Evolutionary conservation across 306 rosid species (phyloP).

Genomic region (Vigna mungo): DNA sequence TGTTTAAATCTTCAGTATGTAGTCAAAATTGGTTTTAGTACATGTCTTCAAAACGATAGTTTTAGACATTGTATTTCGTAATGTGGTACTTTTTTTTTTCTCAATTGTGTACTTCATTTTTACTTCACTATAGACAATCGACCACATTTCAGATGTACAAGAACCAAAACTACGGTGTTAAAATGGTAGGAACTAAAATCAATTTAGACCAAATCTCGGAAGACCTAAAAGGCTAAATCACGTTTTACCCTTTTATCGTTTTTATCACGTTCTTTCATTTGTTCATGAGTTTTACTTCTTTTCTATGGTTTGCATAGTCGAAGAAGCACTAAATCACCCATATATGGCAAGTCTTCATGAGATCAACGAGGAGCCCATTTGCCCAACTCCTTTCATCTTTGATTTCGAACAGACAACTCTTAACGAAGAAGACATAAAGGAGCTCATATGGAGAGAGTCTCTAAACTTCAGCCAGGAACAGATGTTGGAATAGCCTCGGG

Average conservation of each 20-base stretch:
- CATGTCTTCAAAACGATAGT: too few species aligned
- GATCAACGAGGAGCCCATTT: slow-evolving; percentile 94
- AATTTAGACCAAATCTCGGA: not conserved
- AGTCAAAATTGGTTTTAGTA: not conserved
- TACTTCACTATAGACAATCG: not conserved
- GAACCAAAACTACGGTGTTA: not conserved
- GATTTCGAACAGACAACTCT: slow-evolving; percentile 81
- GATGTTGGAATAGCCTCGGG: slow-evolving; percentile 28
- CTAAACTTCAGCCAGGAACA: slow-evolving; percentile 45
- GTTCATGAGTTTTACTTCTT: slow-evolving; percentile 30
- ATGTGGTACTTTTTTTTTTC: not conserved
- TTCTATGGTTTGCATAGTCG: slow-evolving; percentile 60
- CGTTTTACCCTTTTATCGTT: not conserved
- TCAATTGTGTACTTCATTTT: not conserved
- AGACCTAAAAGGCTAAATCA: not conserved
- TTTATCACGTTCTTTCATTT: slow-evolving; percentile 18
- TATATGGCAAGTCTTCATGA: slow-evolving; percentile 87
- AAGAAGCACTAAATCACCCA: slow-evolving; percentile 93
- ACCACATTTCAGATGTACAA: not conserved
- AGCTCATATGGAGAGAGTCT: slow-evolving; percentile 90
- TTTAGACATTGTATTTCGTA: not conserved
- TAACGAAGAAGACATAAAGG: slow-evolving; percentile 91
- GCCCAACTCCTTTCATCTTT: slow-evolving; percentile 80
- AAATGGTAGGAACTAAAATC: not conserved
- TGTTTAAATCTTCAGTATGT: not conserved